Evolutionary conservation across 164 flowering plant species (phyloP), one percentile per base, ranked within the genome.

Genomic region (Aristolochia contorta): DNA sequence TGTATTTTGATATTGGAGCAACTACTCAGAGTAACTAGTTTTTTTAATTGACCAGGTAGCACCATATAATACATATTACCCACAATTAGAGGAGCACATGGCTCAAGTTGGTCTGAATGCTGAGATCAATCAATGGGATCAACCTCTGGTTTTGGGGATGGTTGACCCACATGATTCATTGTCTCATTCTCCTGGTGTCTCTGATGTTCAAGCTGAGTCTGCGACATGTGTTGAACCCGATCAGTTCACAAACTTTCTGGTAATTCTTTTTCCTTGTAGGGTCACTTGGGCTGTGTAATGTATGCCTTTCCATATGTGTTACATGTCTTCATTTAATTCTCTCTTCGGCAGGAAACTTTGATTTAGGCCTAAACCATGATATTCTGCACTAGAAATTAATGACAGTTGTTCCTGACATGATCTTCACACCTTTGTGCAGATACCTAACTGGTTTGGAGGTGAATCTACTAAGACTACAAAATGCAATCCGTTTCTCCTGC

Each of bases 151-250:
- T 2, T 67, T 94, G 68, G 97, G 97, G 62, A 71, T 84, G 70
- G 81, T 94, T 67, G 97, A 94, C 73, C 99, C 97, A 37, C 97
- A 94, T 66, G 97, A 94, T 79, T 94, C 99, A 67, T 67, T 89
- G 52, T 86, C 96, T 65, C 97, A 94, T 79, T 91, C 99, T n/a
- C 93, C 94, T 13, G 99, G 99, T 59, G 85, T 82, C 33, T 85
- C 99, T 72, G 99, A 94, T 78, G 84, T 67, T 64, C 96, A 84
- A 75, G 84, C 97, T 25, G 96, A 94, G 77, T 79, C 97, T 54
- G 91, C 97, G 24, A 45, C 86, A 30, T 76, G 76, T 52, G 41
- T 91, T 50, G 96, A 89, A 37, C 91, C 96, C 63, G 95, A 91
- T 66, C 93, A 82, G 60, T 85, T 88, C 66, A 86, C 87, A 51